Evolutionary conservation across 345 rosid species (phyloP).

Genomic region (Eutrema japonicum): DNA sequence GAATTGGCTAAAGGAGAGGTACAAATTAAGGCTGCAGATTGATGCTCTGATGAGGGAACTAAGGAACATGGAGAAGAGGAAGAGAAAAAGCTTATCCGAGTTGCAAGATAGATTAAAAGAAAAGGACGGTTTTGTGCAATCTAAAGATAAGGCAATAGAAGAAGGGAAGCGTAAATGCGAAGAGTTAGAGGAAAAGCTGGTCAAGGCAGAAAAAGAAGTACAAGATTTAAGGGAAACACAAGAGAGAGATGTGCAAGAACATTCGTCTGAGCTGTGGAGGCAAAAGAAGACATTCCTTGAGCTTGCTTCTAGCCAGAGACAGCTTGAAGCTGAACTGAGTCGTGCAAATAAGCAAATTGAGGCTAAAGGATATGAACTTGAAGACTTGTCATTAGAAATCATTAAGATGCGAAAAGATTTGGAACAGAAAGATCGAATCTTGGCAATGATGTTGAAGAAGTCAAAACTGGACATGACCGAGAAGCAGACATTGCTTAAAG

Average conservation of each 20-base stretch:
- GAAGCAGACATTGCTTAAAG: constrained; percentile 74
- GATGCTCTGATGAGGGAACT: constrained; percentile 66
- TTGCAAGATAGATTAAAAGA: constrained; percentile 59
- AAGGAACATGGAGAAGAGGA: constrained; percentile 55
- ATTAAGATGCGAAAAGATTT: constrained; percentile 65
- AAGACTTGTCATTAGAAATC: constrained; percentile 66
- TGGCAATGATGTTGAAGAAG: constrained; percentile 82
- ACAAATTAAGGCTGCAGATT: constrained; percentile 57
- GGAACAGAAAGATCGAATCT: constrained; percentile 81
- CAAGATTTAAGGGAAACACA: constrained; percentile 64
- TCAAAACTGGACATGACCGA: constrained; percentile 69
- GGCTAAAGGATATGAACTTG: constrained; percentile 63
- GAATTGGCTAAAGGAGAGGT: constrained; percentile 77
- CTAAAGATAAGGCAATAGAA: constrained; percentile 60
- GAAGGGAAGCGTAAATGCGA: constrained; percentile 59
- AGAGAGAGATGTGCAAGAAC: constrained; percentile 65
- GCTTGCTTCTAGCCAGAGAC: constrained; percentile 89
- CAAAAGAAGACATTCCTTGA: constrained; percentile 91
- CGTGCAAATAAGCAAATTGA: constrained; percentile 73
- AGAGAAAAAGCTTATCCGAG: constrained; percentile 52
- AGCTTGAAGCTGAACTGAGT: constrained; percentile 83
- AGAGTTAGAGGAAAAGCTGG: constrained; percentile 62
- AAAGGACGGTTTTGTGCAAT: constrained; percentile 55
- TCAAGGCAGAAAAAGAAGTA: constrained; percentile 50
- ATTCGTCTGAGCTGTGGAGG: constrained; percentile 75